Evolutionary conservation across 2,329 filamentous ascomycete genomes (phyloP).

Genomic region (Cladophialophora carrionii): DNA sequence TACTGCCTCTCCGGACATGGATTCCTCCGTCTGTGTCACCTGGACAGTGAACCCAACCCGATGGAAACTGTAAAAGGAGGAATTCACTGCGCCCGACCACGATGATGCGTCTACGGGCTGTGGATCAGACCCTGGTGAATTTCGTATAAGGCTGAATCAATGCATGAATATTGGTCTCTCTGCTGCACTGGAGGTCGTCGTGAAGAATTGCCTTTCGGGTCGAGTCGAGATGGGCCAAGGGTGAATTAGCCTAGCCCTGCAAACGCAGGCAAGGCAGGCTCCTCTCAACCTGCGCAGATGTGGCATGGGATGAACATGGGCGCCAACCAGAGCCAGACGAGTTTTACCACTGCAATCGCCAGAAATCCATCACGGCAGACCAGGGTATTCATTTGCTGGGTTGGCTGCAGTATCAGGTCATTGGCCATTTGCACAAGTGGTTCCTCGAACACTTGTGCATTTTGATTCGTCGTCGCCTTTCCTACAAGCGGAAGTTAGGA

Average conservation of each 20-base stretch:
- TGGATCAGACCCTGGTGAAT: neutral
- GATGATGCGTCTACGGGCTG: neutral
- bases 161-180: neutral
- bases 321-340: neutral
- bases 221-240: slow-evolving; percentile 3
- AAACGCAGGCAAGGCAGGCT: neutral
- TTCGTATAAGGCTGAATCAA: slow-evolving; percentile 12
- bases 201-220: slow-evolving; percentile 13
- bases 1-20: neutral
- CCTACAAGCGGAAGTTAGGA: slow-evolving; percentile 14
- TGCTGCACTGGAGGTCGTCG: slow-evolving; percentile 8
- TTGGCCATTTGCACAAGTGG: slow-evolving; percentile 2
- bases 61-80: neutral
- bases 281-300: neutral
- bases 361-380: neutral
- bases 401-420: neutral
- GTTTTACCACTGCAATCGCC: neutral
- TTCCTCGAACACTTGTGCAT: neutral
- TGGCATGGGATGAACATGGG: neutral
- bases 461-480: slow-evolving; percentile 21
- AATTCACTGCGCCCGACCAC: neutral
- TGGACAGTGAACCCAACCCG: neutral
- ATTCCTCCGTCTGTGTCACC: neutral
- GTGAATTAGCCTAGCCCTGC: slow-evolving; percentile 13
- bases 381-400: slow-evolving; percentile 4